Evolutionary conservation across 495 filamentous ascomycete genomes (phyloP).

Genomic region (Aspergillus avenaceus): DNA sequence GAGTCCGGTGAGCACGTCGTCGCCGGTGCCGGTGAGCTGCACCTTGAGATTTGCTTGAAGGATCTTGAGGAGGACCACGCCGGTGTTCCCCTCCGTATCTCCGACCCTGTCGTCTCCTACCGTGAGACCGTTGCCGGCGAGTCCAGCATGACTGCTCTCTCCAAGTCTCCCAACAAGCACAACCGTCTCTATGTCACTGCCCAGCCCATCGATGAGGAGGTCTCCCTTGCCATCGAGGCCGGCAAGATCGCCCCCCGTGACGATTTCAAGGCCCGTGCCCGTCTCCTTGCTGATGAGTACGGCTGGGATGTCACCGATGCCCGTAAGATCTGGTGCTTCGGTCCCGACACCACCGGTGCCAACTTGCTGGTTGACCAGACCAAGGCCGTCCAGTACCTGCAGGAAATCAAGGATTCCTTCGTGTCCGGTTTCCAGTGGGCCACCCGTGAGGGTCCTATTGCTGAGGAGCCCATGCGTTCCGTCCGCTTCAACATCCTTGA

Average conservation of each 20-base stretch:
- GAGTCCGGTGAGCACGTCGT: constrained; percentile 98
- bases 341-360: constrained; percentile 94
- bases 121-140: constrained; percentile 83
- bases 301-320: constrained; percentile 99
- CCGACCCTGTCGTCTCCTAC: constrained; percentile 95
- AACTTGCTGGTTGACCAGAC: constrained; percentile 99
- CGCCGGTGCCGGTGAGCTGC: constrained; percentile 97
- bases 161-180: constrained; percentile 99
- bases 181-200: constrained; percentile 97
- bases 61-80: constrained; percentile 99
- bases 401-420: constrained; percentile 99
- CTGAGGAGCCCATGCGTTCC: constrained; percentile 96
- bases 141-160: constrained; percentile 93
- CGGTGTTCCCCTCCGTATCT: constrained; percentile 92
- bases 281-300: constrained; percentile 93
- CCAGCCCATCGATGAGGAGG: constrained; percentile 84
- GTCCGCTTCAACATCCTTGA: constrained; percentile 98
- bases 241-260: constrained; percentile 94
- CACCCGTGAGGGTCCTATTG: constrained; percentile 92
- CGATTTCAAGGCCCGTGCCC: constrained; percentile 98
- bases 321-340: constrained; percentile 99
- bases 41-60: constrained; percentile 99
- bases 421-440: constrained; percentile 99
- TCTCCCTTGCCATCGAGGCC: constrained; percentile 81
- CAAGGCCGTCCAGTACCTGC: constrained; percentile 99